phyloP scores from a whole-genome alignment of 1,284 basidiomycete genomes.

The Tilletia walkeri region DNA sequence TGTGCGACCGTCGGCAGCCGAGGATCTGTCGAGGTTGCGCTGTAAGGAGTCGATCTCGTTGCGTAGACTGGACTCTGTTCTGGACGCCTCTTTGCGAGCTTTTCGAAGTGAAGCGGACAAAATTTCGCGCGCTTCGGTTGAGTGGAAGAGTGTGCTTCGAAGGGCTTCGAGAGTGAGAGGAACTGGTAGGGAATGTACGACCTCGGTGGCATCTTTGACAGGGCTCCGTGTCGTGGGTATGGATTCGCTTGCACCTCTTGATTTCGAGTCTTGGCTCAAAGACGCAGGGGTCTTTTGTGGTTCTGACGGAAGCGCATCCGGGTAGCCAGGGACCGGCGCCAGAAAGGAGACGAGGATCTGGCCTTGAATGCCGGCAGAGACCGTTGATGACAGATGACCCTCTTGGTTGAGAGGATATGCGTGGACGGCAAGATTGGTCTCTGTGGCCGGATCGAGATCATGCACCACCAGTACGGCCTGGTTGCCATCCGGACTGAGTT shows the following conservation, averaged over 20 bases:
- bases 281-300: background rate
- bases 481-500: background rate
- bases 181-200: background rate
- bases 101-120: conserved; percentile 6
- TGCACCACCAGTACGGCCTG: conserved; percentile 12
- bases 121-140: background rate
- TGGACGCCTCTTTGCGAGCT: conserved; percentile 1
- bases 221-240: background rate
- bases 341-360: conserved; percentile 2
- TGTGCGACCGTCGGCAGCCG: conserved; percentile 11
- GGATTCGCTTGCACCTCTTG: no score
- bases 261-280: no score
- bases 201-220: background rate
- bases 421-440: conserved; percentile 1
- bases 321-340: background rate
- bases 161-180: conserved; percentile 1
- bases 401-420: background rate
- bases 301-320: background rate
- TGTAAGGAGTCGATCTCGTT: conserved; percentile 16
- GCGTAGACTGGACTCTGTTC: conserved; percentile 5
- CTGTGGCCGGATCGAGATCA: background rate
- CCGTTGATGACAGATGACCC: background rate
- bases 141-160: background rate
- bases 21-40: background rate
- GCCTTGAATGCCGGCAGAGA: background rate